Percentiles rank a stretch among this genome's conserved stretches.
These are phyloP conservation scores for Sarocladium strictum DNA, from an alignment of 2,329 filamentous ascomycete genomes.

Conservation along the genomic window DNA sequence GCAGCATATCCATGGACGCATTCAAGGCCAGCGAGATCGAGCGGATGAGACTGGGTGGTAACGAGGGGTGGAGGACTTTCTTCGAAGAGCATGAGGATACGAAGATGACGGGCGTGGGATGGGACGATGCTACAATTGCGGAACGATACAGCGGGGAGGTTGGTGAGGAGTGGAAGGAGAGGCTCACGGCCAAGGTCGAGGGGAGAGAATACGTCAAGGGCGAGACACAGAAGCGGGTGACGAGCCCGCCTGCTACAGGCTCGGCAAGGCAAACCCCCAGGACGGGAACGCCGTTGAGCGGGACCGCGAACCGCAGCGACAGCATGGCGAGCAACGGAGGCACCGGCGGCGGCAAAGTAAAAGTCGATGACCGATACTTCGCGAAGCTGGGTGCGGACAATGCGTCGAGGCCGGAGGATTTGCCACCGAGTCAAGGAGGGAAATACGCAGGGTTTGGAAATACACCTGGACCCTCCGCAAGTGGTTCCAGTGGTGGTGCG, in stretches of 20 bases:
- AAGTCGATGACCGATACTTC: slow-evolving; percentile 84
- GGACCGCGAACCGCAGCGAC: slow-evolving; percentile 31
- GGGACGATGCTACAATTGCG: slow-evolving; percentile 84
- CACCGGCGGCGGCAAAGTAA: slow-evolving; percentile 40
- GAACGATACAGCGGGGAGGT: slow-evolving; percentile 86
- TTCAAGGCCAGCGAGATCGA: slow-evolving; percentile 92
- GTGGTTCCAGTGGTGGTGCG: slow-evolving; percentile 36
- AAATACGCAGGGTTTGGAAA: slow-evolving; percentile 91
- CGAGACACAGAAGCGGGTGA: slow-evolving; percentile 44
- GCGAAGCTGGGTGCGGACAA: slow-evolving; percentile 79
- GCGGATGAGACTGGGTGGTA: slow-evolving; percentile 89
- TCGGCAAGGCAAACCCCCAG: slow-evolving; percentile 30
- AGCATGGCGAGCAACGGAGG: slow-evolving; percentile 25
- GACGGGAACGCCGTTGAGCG: slow-evolving; percentile 35
- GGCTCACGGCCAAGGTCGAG: slow-evolving; percentile 81
- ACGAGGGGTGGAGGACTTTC: slow-evolving; percentile 79
- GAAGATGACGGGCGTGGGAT: slow-evolving; percentile 60
- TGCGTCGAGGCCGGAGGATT: slow-evolving; percentile 61
- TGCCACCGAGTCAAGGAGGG: slow-evolving; percentile 85
- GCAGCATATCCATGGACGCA: slow-evolving; percentile 96
- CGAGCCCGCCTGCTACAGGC: slow-evolving; percentile 24
- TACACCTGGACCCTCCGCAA: slow-evolving; percentile 50
- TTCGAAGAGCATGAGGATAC: slow-evolving; percentile 70
- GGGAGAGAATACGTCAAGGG: slow-evolving; percentile 77
- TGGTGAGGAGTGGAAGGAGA: slow-evolving; percentile 93